Evolutionary conservation across 179 eudicot genomes (phyloP).

Genomic region (Beta corolliflora): DNA sequence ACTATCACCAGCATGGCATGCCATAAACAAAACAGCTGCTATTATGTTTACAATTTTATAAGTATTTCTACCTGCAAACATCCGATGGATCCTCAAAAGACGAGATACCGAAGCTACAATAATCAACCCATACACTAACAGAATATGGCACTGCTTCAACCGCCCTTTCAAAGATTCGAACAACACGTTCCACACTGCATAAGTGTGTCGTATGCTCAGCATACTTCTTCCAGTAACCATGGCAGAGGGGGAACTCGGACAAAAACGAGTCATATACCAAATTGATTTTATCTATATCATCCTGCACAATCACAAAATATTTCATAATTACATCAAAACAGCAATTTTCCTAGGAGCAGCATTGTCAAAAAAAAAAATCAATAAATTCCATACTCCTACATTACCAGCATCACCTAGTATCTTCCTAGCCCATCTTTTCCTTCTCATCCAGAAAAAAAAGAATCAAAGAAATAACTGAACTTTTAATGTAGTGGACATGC

Average conservation of each 20-base stretch:
- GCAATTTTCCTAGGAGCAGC: neutral
- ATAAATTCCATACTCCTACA: neutral
- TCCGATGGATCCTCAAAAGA: constrained; percentile 67
- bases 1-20: neutral
- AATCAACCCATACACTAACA: constrained; percentile 80
- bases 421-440: neutral
- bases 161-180: constrained; percentile 67
- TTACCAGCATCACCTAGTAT: neutral
- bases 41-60: constrained; percentile 3
- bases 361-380: neutral
- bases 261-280: constrained; percentile 72
- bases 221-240: constrained; percentile 84
- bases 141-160: constrained; percentile 57
- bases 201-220: constrained; percentile 67
- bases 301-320: constrained; percentile 51
- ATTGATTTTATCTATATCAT: constrained; percentile 56
- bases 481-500: no score
- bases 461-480: no score
- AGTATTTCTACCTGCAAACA: constrained; percentile 62
- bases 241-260: constrained; percentile 77
- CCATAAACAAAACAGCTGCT: neutral
- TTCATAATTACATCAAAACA: neutral
- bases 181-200: constrained; percentile 51
- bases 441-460: no score
- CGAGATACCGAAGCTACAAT: constrained; percentile 65